These are phyloP conservation scores for Globisporangium alternatum DNA, from an alignment of 352 stramenopile species.

Conservation along the genomic window DNA sequence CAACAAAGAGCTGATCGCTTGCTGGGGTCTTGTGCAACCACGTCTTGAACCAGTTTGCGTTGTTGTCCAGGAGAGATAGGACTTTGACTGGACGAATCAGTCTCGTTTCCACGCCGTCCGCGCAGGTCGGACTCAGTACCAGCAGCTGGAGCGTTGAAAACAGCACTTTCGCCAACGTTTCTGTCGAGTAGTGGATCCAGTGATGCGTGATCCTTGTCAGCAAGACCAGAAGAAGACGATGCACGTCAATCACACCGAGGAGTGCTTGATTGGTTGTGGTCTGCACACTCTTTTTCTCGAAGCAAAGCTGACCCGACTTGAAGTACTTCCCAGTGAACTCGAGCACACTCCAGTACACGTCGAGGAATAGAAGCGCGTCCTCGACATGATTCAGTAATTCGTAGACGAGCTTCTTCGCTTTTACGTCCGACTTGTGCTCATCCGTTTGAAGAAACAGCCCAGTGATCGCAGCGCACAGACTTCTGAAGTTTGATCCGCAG, in stretches of 20 bases:
- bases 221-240: constrained; percentile 39
- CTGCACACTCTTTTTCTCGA: constrained; percentile 23
- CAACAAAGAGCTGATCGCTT: constrained; percentile 33
- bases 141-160: constrained; percentile 46
- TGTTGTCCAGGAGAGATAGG: constrained; percentile 30
- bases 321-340: constrained; percentile 36
- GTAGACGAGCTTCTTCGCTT: constrained; percentile 36
- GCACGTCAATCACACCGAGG: constrained; percentile 30
- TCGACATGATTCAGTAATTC: constrained; percentile 41
- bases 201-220: constrained; percentile 33
- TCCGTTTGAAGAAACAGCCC: constrained; percentile 33
- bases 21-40: constrained; percentile 47
- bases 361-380: constrained; percentile 42
- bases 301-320: constrained; percentile 22
- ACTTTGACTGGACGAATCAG: constrained; percentile 25
- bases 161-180: constrained; percentile 39
- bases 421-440: not conserved
- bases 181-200: constrained; percentile 56
- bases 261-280: constrained; percentile 5
- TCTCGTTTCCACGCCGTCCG: constrained; percentile 24
- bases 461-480: constrained; percentile 27
- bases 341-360: constrained; percentile 47
- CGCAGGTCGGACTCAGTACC: constrained; percentile 28
- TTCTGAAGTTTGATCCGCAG: constrained; percentile 34
- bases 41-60: constrained; percentile 39